Percentiles rank a stretch among this genome's conserved stretches.
Evolutionary conservation across 2,329 filamentous ascomycete species (phyloP).

Genomic region (Apiospora arundinis): DNA sequence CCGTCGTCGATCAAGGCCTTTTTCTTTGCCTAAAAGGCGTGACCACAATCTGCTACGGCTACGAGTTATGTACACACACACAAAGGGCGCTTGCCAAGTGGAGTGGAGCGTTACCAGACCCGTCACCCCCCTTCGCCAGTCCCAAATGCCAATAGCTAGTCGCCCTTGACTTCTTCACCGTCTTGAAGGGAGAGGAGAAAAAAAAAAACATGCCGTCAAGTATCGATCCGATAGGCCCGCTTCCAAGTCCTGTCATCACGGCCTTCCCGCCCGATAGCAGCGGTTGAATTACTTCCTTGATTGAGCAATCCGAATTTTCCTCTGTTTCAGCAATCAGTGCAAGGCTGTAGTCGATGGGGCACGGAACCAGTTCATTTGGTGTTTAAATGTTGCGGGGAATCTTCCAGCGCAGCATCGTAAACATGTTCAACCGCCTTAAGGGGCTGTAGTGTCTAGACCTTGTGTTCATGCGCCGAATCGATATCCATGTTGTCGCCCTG

Average conservation of each 20-base stretch:
- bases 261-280: constrained; percentile 6
- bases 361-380: constrained; percentile 5
- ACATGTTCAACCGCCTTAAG: constrained; percentile 11
- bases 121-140: neutral
- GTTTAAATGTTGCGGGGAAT: constrained; percentile 12
- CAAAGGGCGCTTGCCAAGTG: neutral
- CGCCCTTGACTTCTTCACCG: constrained; percentile 5
- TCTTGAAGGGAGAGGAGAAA: neutral
- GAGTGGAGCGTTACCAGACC: constrained; percentile 14
- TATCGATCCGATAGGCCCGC: constrained; percentile 11
- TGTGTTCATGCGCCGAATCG: neutral
- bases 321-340: neutral
- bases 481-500: neutral
- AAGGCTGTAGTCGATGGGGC: neutral
- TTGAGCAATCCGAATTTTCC: neutral
- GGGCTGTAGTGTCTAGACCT: neutral
- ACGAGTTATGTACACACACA: neutral
- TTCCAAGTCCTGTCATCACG: constrained; percentile 16
- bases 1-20: constrained; percentile 6
- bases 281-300: constrained; percentile 1
- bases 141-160: constrained; percentile 6
- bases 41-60: neutral
- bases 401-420: neutral
- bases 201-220: constrained; percentile 1
- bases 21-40: neutral